phyloP scores from a whole-genome alignment of 768 basidiomycete genomes.

The Rhizopogon vinicolor region DNA sequence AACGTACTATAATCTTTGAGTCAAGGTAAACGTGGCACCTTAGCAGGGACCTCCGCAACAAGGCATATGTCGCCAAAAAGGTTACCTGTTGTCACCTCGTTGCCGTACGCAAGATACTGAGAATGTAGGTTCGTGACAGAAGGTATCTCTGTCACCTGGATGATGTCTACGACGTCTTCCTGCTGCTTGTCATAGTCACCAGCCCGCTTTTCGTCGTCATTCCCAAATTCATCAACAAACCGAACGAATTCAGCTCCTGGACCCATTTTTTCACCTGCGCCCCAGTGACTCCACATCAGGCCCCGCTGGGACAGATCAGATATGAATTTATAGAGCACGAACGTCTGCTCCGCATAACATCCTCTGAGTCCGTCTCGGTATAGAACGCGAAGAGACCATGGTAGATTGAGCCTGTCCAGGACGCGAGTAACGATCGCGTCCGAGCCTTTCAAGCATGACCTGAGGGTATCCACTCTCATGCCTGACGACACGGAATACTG shows the following conservation, averaged over 20 bases:
- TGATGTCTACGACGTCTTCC: constrained; percentile 1
- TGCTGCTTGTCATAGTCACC: not conserved
- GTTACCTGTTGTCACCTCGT: constrained; percentile 9
- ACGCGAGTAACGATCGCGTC: constrained; percentile 21
- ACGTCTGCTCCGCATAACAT: not conserved
- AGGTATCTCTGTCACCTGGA: constrained; percentile 7
- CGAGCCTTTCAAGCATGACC: constrained; percentile 23
- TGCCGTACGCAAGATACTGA: constrained; percentile 13
- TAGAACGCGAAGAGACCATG: constrained; percentile 14
- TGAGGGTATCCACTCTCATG: constrained; percentile 11
- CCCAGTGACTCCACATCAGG: not conserved
- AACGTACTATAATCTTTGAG: too few relatives aligned
- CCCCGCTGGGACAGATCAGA: not conserved
- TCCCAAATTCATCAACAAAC: not conserved
- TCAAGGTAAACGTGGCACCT: not conserved
- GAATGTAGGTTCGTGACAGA: constrained; percentile 4
- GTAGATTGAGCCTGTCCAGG: constrained; percentile 13
- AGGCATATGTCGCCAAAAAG: constrained; percentile 15
- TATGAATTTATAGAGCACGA: not conserved
- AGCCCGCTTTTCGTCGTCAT: not conserved
- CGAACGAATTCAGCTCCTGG: not conserved
- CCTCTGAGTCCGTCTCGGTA: constrained; percentile 6
- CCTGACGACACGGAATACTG: constrained; percentile 25
- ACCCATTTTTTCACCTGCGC: not conserved
- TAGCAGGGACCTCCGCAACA: constrained; percentile 3